These are phyloP conservation scores for Podosphaera fusca DNA, from an alignment of 2,329 filamentous ascomycete species.

Conservation along the genomic window DNA sequence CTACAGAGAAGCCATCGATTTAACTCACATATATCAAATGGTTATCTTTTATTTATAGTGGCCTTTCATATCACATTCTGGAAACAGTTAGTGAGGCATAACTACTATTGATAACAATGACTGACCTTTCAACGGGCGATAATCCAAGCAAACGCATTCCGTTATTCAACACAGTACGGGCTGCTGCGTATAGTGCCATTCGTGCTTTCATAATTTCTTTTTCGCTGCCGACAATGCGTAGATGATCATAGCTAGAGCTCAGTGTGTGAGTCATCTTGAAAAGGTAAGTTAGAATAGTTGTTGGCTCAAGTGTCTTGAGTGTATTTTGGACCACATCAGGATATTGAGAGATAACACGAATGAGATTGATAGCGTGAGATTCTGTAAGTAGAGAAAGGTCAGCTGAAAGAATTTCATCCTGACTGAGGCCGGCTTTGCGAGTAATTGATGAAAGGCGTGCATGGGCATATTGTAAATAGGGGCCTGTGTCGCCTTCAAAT, in stretches of 20 bases:
- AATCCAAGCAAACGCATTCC: constrained; percentile 66
- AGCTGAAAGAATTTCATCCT: constrained; percentile 35
- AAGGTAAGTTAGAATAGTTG: constrained; percentile 43
- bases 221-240: constrained; percentile 64
- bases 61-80: constrained; percentile 21
- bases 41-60: constrained; percentile 19
- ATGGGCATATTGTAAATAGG: constrained; percentile 67
- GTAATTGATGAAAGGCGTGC: constrained; percentile 45
- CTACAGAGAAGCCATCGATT: too few relatives aligned
- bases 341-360: constrained; percentile 60
- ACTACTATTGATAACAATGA: neutral
- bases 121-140: constrained; percentile 39
- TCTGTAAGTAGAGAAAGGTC: constrained; percentile 48
- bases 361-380: constrained; percentile 46
- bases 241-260: constrained; percentile 59
- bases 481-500: constrained; percentile 68
- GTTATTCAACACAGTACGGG: constrained; percentile 54
- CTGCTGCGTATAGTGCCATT: constrained; percentile 56
- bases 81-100: neutral
- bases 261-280: constrained; percentile 73
- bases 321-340: constrained; percentile 71
- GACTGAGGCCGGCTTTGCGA: constrained; percentile 28
- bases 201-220: constrained; percentile 45
- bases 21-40: too few relatives aligned
- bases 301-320: constrained; percentile 58